phyloP scores from a whole-genome alignment of 257 asterid species.

The Buddleja alternifolia region DNA sequence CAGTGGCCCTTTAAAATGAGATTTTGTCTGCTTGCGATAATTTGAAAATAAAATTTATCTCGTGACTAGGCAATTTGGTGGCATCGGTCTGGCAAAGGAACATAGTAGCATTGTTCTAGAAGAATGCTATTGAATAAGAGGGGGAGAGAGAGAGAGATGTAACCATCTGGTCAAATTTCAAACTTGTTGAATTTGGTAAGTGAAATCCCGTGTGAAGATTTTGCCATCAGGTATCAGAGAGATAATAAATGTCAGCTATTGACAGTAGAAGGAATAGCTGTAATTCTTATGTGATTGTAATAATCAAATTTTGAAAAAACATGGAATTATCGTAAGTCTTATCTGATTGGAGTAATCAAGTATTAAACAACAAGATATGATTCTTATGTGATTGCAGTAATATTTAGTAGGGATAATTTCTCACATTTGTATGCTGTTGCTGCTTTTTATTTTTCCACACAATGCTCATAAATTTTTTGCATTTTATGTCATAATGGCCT shows the following conservation, averaged over 20 bases:
- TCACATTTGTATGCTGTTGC: neutral
- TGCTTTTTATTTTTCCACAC: conserved; percentile 1
- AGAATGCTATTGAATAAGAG: conserved; percentile 21
- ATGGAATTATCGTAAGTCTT: conserved; percentile 2
- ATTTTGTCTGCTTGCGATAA: neutral
- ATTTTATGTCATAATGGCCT: neutral
- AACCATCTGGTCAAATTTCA: neutral
- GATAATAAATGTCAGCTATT: no score
- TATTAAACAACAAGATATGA: no score
- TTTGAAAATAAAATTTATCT: conserved; percentile 7
- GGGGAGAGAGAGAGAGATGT: conserved; percentile 20
- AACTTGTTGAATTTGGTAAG: conserved; percentile 3
- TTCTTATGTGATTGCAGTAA: neutral
- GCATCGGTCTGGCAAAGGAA: conserved; percentile 22
- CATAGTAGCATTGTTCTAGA: conserved; percentile 18
- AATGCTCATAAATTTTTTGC: neutral
- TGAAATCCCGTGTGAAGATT: conserved; percentile 17
- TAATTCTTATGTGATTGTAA: conserved; percentile 10
- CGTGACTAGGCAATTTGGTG: conserved; percentile 14
- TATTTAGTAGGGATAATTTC: neutral
- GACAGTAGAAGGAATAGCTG: neutral
- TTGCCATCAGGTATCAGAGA: neutral
- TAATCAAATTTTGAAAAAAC: neutral
- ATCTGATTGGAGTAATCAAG: neutral
- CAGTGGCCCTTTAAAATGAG: neutral